Evolutionary conservation across 495 filamentous ascomycete genomes (phyloP), one percentile per base, ranked within the genome.

Genomic region (Neurospora sp.): DNA sequence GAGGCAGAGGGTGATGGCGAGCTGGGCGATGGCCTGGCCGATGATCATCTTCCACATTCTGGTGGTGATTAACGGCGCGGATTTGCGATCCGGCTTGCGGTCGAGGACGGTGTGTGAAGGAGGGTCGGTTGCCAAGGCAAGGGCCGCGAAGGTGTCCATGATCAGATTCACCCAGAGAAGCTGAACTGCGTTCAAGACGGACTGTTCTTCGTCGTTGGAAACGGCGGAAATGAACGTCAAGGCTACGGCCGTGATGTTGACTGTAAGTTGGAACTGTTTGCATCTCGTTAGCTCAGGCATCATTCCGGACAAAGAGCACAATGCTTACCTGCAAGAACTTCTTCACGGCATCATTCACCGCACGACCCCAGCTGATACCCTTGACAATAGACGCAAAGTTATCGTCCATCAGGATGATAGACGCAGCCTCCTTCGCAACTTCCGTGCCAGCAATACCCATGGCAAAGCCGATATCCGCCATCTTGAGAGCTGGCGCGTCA

Each of bases 11-110:
- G 92, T 96, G 69, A 94, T 86, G 40, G 82, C 86, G 0, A 97
- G 88, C 79, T 97, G 93, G 78, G 91, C 93, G 66, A 95, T 85
- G 12, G 93, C 90, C 77, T 97, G 92, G 14, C 93, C 93, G 40
- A 94, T 86, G 72, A 97, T 96, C 93, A 95, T 97, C 82, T 97
- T 97, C 91, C 92, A 94, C 93, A 97, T 97, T 27, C 89, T 91
- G 31, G 90, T 79, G 1, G 90, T 92, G 79, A 97, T 92, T 5
- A 97, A 86, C 1, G 89, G 85, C 20, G 92, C 90, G 7, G 86
- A 88, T 80, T 93, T 94, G 10, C 88, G 88, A 20, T 92, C 90
- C 16, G 93, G 93, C 77, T 92, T 91, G 23, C 93, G 90, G 76
- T 97, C 84, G 27, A 97, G 85, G 69, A 96, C 90, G 46, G 91